These are phyloP conservation scores for Mrakia gelida DNA, from an alignment of 768 basidiomycete genomes.

Conservation along the genomic window DNA sequence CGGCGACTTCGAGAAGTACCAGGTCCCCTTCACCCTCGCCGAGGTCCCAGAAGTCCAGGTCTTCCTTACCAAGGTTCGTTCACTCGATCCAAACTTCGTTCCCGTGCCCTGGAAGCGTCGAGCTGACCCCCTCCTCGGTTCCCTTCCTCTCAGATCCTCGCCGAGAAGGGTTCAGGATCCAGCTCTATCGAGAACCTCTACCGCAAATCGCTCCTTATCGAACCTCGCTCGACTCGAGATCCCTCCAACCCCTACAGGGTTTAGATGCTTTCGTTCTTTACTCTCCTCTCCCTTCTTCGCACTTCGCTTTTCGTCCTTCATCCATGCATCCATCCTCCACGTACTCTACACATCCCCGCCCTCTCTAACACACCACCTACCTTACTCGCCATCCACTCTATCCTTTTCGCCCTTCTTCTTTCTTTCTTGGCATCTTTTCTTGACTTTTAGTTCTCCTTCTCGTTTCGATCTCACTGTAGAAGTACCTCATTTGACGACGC, in stretches of 20 bases:
- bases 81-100: background rate
- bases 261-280: background rate
- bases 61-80: constrained; percentile 37
- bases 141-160: constrained; percentile 3
- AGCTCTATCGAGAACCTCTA: constrained; percentile 22
- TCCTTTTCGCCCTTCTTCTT: no score
- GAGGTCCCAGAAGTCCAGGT: constrained; percentile 80
- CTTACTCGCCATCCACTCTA: no score
- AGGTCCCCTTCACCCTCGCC: constrained; percentile 77
- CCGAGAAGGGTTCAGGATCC: constrained; percentile 22
- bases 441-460: no score
- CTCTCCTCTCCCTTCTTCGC: background rate
- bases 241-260: background rate
- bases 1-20: constrained; percentile 62
- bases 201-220: constrained; percentile 25
- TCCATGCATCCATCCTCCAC: no score
- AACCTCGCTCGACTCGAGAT: constrained; percentile 15
- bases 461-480: no score
- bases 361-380: no score
- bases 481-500: no score
- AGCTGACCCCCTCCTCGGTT: background rate
- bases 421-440: background rate
- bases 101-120: background rate
- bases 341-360: no score
- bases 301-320: background rate